Conservation (phyloP, 73 alveolate species). For the Paramecium octaurelia region DNA sequence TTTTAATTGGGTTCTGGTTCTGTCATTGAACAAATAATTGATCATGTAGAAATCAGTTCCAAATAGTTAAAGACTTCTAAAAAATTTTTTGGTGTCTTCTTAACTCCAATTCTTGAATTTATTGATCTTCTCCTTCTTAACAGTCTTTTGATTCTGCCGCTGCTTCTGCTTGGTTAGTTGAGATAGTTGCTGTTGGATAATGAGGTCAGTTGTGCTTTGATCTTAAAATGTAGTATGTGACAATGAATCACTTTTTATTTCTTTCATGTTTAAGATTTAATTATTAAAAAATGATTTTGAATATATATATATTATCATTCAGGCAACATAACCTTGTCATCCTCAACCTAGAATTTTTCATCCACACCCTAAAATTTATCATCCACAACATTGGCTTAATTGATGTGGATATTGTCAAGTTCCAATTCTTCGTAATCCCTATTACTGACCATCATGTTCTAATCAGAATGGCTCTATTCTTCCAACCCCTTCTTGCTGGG, state of each 20-base stretch:
- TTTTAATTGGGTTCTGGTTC: background rate
- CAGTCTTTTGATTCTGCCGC: background rate
- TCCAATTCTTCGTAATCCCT: background rate
- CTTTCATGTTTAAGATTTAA: slow-evolving; percentile 7
- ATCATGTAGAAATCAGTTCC: slow-evolving; percentile 18
- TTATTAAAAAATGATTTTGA: slow-evolving; percentile 2
- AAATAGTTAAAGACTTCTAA: background rate
- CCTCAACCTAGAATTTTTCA: background rate
- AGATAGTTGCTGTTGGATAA: background rate
- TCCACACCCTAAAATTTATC: background rate
- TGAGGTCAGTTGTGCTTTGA: background rate
- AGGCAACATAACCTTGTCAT: background rate
- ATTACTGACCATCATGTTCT: background rate
- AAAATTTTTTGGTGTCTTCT: background rate
- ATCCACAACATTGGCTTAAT: background rate
- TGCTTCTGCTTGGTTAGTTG: background rate
- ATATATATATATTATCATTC: background rate
- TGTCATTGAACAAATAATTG: background rate
- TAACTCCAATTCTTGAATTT: slow-evolving; percentile 21
- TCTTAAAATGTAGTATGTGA: background rate
- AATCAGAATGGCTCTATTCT: background rate
- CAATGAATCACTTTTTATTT: background rate
- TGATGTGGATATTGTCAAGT: background rate
- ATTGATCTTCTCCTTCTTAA: background rate
- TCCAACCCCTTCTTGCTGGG: background rate